A percentile compares a stretch with the other conserved stretches of the same genome.
Evolutionary conservation across 2,329 filamentous ascomycete genomes (phyloP).

Genomic region (Hirsutella thompsonii): DNA sequence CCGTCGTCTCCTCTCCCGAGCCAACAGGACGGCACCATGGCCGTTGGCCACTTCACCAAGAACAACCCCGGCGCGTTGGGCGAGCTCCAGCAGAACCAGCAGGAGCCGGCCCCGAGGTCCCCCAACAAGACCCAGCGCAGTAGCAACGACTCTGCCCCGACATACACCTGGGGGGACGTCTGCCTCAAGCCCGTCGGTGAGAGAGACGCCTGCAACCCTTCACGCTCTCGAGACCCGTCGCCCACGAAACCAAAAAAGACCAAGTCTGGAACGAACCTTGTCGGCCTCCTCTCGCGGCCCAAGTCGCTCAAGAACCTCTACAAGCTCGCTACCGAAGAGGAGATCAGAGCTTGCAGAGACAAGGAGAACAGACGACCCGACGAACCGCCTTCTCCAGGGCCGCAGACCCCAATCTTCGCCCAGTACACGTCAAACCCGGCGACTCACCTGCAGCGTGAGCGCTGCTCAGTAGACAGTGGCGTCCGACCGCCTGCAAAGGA

Average conservation of each 20-base stretch:
- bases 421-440: constrained; percentile 41
- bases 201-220: constrained; percentile 24
- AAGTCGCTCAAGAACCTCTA: constrained; percentile 60
- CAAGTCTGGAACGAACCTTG: constrained; percentile 76
- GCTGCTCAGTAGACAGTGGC: constrained; percentile 3
- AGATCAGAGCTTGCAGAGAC: constrained; percentile 42
- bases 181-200: constrained; percentile 28
- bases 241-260: constrained; percentile 59
- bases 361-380: constrained; percentile 70
- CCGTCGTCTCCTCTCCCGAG: constrained; percentile 5
- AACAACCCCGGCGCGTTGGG: constrained; percentile 33
- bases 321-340: constrained; percentile 37
- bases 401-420: constrained; percentile 64
- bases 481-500: constrained; percentile 17
- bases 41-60: constrained; percentile 20
- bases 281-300: constrained; percentile 58
- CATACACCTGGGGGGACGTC: constrained; percentile 20
- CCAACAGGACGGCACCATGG: constrained; percentile 11
- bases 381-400: constrained; percentile 6
- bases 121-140: constrained; percentile 24
- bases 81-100: constrained; percentile 45
- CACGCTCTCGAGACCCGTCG: constrained; percentile 16
- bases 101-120: constrained; percentile 24
- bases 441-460: constrained; percentile 1
- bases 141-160: constrained; percentile 14